phyloP scores from a whole-genome alignment of 768 basidiomycete genomes.

The Lactifluus piperatus region DNA sequence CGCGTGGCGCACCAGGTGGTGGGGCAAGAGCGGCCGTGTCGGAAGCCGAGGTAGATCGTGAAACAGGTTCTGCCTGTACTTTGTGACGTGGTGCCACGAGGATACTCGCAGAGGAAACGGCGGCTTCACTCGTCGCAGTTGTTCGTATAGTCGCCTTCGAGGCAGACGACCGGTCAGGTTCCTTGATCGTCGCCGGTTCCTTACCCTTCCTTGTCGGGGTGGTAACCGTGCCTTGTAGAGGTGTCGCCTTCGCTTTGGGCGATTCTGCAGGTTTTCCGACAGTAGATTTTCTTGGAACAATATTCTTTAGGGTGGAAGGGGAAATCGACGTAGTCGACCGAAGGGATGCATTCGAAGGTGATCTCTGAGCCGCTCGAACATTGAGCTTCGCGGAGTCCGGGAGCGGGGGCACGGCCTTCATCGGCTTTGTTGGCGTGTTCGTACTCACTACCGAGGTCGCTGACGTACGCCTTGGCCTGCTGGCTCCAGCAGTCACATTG shows the following conservation, averaged over 20 bases:
- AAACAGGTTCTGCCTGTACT: slow-evolving; percentile 32
- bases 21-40: slow-evolving; percentile 10
- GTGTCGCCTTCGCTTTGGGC: slow-evolving; percentile 1
- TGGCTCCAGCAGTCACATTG: slow-evolving; percentile 7
- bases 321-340: slow-evolving; percentile 20
- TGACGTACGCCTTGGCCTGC: slow-evolving; percentile 15
- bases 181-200: slow-evolving; percentile 17
- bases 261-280: slow-evolving; percentile 5
- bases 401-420: slow-evolving; percentile 13
- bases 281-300: slow-evolving; percentile 14
- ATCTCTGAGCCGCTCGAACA: not conserved
- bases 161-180: not conserved
- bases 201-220: slow-evolving; percentile 14
- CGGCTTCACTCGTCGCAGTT: slow-evolving; percentile 1
- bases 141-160: not conserved
- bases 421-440: slow-evolving; percentile 14
- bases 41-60: slow-evolving; percentile 9
- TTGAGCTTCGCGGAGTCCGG: slow-evolving; percentile 12
- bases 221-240: not conserved
- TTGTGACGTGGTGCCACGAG: slow-evolving; percentile 29
- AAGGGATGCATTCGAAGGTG: slow-evolving; percentile 15
- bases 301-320: slow-evolving; percentile 17
- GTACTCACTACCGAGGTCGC: slow-evolving; percentile 13
- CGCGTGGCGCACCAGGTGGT: slow-evolving; percentile 33
- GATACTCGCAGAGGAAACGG: slow-evolving; percentile 25